These are phyloP conservation scores for Vicia faba DNA, from an alignment of 306 rosid species.

Conservation along the genomic window DNA sequence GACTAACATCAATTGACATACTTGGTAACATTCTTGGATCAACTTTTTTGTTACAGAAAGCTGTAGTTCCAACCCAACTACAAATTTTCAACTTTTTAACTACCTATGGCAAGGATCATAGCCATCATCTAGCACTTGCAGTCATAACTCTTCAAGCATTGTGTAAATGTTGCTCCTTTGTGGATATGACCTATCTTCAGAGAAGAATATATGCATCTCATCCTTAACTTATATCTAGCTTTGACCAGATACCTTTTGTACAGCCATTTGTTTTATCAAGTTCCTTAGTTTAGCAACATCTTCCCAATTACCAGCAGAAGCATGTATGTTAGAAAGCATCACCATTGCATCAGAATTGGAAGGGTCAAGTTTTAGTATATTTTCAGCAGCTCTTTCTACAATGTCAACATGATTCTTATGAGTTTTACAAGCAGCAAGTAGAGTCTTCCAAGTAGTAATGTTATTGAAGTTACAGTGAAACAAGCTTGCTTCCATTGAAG, in stretches of 20 bases:
- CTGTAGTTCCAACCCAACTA: too few relatives aligned
- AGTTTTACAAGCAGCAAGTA: slow-evolving; percentile 68
- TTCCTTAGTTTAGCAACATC: slow-evolving; percentile 64
- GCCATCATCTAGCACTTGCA: too few relatives aligned
- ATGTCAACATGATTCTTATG: slow-evolving; percentile 64
- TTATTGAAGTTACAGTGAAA: too few relatives aligned
- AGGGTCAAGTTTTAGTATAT: slow-evolving; percentile 60
- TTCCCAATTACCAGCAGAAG: slow-evolving; percentile 63
- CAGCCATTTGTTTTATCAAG: slow-evolving; percentile 58
- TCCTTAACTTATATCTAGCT: slow-evolving; percentile 59
- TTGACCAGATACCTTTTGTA: too few relatives aligned
- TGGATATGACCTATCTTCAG: slow-evolving; percentile 67
- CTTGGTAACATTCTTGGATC: not conserved
- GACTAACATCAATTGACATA: not conserved
- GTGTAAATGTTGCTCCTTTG: slow-evolving; percentile 53
- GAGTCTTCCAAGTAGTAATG: slow-evolving; percentile 69
- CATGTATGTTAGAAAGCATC: slow-evolving; percentile 67
- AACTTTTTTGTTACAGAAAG: too few relatives aligned
- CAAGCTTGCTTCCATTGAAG: too few relatives aligned
- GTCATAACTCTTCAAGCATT: slow-evolving; percentile 66
- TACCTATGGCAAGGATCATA: too few relatives aligned
- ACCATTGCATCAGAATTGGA: slow-evolving; percentile 68
- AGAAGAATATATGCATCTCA: slow-evolving; percentile 59
- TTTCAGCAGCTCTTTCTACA: slow-evolving; percentile 68
- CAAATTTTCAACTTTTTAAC: too few relatives aligned